Evolutionary conservation across 2,329 filamentous ascomycete species (phyloP).

Genomic region (Microcyclospora tardicrescens): DNA sequence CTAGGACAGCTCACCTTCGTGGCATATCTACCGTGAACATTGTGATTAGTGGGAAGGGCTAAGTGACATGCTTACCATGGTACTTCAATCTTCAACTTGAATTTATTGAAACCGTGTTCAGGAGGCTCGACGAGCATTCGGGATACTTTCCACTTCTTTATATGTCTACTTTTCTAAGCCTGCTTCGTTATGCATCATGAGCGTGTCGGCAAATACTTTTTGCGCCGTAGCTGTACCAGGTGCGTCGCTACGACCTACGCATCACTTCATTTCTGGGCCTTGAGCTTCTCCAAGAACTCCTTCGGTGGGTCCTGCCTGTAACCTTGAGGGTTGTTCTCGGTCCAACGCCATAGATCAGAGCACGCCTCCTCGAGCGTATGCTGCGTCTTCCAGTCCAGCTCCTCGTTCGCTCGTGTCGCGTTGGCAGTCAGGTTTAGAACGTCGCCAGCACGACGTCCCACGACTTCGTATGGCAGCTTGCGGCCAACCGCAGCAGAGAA

Average conservation of each 20-base stretch:
- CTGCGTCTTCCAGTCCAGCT: constrained; percentile 87
- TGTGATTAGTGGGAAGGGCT: too few species aligned
- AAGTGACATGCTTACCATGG: too few species aligned
- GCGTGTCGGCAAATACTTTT: neutral
- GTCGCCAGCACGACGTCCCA: constrained; percentile 69
- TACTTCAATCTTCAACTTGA: too few species aligned
- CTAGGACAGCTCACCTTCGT: too few species aligned
- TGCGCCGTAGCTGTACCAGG: too few species aligned
- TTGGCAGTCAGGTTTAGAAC: constrained; percentile 93
- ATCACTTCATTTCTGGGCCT: constrained; percentile 13
- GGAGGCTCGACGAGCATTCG: too few species aligned
- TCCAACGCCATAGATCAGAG: constrained; percentile 92
- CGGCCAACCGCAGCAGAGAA: constrained; percentile 80
- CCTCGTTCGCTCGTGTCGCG: constrained; percentile 70
- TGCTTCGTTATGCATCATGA: neutral
- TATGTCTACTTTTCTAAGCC: too few species aligned
- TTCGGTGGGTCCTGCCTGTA: constrained; percentile 86
- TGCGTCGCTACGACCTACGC: neutral
- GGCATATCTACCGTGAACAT: too few species aligned
- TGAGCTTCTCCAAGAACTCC: constrained; percentile 52
- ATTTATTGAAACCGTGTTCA: too few species aligned
- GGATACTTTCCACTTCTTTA: too few species aligned
- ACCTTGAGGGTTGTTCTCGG: constrained; percentile 88
- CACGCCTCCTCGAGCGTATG: constrained; percentile 86
- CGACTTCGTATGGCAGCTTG: constrained; percentile 76